Evolutionary conservation across 805 yeast species (phyloP), one percentile per base, ranked within the genome.

Genomic region (Candida pini): DNA sequence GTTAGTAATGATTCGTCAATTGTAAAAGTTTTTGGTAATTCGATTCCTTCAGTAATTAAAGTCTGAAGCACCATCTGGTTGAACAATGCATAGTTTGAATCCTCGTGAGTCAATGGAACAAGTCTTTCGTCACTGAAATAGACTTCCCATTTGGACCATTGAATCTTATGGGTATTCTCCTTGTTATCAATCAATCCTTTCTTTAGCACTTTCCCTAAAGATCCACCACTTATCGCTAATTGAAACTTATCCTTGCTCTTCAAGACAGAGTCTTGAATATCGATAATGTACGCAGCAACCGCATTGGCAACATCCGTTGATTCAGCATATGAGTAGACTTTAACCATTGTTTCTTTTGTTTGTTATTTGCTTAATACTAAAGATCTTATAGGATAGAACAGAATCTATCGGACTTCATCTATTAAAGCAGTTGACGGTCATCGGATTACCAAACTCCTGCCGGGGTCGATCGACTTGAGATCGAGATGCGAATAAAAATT

Each of bases 41-140:
- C 54, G 26, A 64, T 44, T 43, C 69, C 67, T 32, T 61, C 56
- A 23, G 58, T 58, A 4, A 62, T 61, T 37, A 77, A 57, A 34
- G 71, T 62, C 34, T 68, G 63, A 39, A 82, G 64, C 14, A 85
- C 81, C 53, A 74, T 68, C 34, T 64, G 63, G 52, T 82, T 74
- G 66, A 89, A 84, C 33, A 81, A 69, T 4, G 92, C 90, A 54
- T 75, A 87, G 66, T 89, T 89, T 41, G 95, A 84, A 56, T 89
- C 97, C 16, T 71, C 78, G 54, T 86, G 81, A 45, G 76, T 75
- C 51, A 86, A 68, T 8, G 95, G 84, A 24, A 89, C 96, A 43
- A 89, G 60, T 60, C 97, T 75, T 64, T 89, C 97, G 55, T 89
- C 97, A 45, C 89, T 79, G 61, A 89, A 87, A 63, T 69, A 89